Conservation (phyloP, 1,139 yeast genomes). For the Kodamaea anthophila region DNA sequence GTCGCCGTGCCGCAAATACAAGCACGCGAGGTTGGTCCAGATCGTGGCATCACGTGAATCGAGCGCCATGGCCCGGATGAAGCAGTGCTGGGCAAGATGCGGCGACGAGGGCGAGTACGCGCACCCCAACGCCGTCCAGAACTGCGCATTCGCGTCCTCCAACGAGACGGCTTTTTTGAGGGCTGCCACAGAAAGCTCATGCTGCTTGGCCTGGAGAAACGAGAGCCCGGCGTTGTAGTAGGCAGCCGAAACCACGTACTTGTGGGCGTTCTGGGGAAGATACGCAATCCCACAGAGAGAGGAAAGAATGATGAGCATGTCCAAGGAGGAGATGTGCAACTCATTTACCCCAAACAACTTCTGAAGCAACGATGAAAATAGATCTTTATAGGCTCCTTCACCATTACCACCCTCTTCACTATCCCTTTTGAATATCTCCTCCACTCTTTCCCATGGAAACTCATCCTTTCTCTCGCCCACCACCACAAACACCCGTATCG, state of each 20-base stretch:
- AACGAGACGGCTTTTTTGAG: conserved; percentile 64
- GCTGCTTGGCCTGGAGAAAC: conserved; percentile 40
- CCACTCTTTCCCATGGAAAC: conserved; percentile 39
- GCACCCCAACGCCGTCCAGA: conserved; percentile 82
- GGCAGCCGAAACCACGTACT: conserved; percentile 52
- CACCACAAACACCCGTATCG: conserved; percentile 38
- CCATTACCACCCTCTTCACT: not conserved
- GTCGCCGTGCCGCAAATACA: conserved; percentile 68
- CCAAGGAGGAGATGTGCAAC: not conserved
- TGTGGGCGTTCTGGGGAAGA: conserved; percentile 32
- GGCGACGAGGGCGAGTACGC: conserved; percentile 56
- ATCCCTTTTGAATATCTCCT: conserved; percentile 2
- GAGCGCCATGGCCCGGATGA: conserved; percentile 70
- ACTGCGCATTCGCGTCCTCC: conserved; percentile 62
- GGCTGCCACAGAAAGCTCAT: conserved; percentile 35
- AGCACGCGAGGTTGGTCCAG: conserved; percentile 80
- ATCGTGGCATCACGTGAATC: conserved; percentile 62
- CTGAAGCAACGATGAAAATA: not conserved
- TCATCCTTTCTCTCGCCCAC: conserved; percentile 37
- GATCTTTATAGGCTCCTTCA: not conserved
- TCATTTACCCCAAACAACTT: not conserved
- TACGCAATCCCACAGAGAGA: conserved; percentile 21
- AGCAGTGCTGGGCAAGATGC: conserved; percentile 84
- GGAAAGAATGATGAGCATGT: conserved; percentile 20
- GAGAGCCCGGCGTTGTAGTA: conserved; percentile 70